phyloP scores from a whole-genome alignment of 441 rosid species.

The Rhodomyrtus psidioides region DNA sequence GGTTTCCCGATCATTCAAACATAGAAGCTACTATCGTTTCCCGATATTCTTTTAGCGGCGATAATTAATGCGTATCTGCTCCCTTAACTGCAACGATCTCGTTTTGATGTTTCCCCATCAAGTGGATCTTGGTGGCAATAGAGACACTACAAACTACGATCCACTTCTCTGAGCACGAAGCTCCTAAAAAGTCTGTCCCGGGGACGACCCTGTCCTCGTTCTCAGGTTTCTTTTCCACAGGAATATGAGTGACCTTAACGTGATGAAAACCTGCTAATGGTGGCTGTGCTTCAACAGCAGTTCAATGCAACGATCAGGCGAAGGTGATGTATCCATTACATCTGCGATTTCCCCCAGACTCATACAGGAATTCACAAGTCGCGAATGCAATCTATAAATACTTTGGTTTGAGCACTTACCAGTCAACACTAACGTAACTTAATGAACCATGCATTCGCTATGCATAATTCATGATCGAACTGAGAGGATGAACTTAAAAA shows the following conservation, averaged over 20 bases:
- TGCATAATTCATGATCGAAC: not conserved
- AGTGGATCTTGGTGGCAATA: not conserved
- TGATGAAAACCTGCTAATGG: not conserved
- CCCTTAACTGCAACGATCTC: not conserved
- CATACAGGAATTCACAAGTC: not conserved
- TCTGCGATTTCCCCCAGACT: not conserved
- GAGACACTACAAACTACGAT: not conserved
- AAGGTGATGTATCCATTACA: not conserved
- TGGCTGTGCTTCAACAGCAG: not conserved
- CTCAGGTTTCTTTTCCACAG: not conserved
- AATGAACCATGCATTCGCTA: not conserved
- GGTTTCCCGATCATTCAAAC: not conserved
- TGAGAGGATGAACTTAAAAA: not conserved
- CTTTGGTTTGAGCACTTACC: not conserved
- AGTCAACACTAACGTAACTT: not conserved
- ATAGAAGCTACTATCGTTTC: not conserved
- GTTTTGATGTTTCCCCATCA: not conserved
- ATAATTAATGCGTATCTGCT: not conserved
- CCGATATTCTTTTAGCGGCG: not conserved
- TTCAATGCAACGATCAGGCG: not conserved
- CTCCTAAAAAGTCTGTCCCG: not conserved
- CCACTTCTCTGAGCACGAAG: not conserved
- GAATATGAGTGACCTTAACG: not conserved
- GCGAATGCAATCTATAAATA: not conserved
- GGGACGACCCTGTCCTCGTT: not conserved